These are phyloP conservation scores for Dictyostelium citrinum DNA, from an alignment of 78 protist species.

Conservation along the genomic window DNA sequence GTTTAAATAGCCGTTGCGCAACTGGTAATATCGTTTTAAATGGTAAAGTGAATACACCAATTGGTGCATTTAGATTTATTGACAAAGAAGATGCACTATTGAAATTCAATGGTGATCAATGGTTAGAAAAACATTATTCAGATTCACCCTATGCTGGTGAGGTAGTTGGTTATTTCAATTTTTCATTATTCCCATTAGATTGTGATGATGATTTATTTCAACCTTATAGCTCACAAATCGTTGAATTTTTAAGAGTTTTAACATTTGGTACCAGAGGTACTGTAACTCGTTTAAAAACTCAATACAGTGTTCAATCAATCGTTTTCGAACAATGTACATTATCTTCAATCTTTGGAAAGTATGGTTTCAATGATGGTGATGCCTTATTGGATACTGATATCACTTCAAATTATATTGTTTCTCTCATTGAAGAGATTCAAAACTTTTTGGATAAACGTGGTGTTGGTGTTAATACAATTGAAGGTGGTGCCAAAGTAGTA, in stretches of 20 bases:
- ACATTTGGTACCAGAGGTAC: constrained; percentile 46
- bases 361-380: constrained; percentile 73
- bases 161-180: constrained; percentile 48
- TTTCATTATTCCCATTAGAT: constrained; percentile 29
- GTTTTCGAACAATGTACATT: constrained; percentile 38
- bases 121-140: background rate
- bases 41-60: background rate
- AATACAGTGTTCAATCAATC: background rate
- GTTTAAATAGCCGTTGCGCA: background rate
- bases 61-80: constrained; percentile 57
- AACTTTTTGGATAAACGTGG: constrained; percentile 34
- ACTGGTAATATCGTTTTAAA: constrained; percentile 6
- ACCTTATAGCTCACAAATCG: background rate
- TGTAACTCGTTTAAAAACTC: constrained; percentile 1
- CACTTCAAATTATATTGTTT: background rate
- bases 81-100: background rate
- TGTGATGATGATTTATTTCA: background rate
- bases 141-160: constrained; percentile 61
- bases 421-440: constrained; percentile 46
- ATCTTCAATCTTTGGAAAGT: constrained; percentile 30
- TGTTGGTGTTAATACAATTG: background rate
- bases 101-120: constrained; percentile 5
- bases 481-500: constrained; percentile 43
- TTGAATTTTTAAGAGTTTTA: constrained; percentile 17
- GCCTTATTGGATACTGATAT: constrained; percentile 45